These are phyloP conservation scores for Tylopilus subfusipes DNA, from an alignment of 768 basidiomycete species.

Conservation along the genomic window DNA sequence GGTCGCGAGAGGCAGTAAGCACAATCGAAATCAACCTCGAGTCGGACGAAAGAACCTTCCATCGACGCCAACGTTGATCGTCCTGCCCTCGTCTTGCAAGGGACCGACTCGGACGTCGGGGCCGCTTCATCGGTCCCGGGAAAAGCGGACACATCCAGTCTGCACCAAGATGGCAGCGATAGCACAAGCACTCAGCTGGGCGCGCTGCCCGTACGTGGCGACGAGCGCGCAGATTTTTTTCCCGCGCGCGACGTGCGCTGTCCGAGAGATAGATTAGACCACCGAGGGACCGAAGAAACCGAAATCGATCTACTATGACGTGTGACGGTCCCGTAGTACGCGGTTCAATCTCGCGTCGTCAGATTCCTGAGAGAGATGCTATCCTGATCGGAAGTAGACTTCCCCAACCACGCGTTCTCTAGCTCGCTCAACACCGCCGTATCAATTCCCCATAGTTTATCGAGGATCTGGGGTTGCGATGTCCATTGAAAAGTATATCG, in stretches of 20 bases:
- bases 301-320: slow-evolving; percentile 62
- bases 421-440: slow-evolving; percentile 87
- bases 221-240: slow-evolving; percentile 78
- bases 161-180: slow-evolving; percentile 84
- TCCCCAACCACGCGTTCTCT: slow-evolving; percentile 69
- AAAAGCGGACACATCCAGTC: slow-evolving; percentile 65
- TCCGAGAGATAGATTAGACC: no score
- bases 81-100: slow-evolving; percentile 38
- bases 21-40: not conserved
- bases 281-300: slow-evolving; percentile 49
- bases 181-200: slow-evolving; percentile 81
- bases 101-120: no score
- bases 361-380: slow-evolving; percentile 31
- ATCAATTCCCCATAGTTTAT: slow-evolving; percentile 93
- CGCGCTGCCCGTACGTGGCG: slow-evolving; percentile 76
- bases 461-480: slow-evolving; percentile 65
- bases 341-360: slow-evolving; percentile 41
- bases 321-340: slow-evolving; percentile 53
- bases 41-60: slow-evolving; percentile 62
- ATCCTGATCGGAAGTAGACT: no score
- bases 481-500: slow-evolving; percentile 77
- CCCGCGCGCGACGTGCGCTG: no score
- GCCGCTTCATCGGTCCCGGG: slow-evolving; percentile 29
- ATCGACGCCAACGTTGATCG: slow-evolving; percentile 84
- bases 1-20: not conserved